Evolutionary conservation across 2,329 filamentous ascomycete genomes (phyloP).

Genomic region (Diaporthe australafricana): DNA sequence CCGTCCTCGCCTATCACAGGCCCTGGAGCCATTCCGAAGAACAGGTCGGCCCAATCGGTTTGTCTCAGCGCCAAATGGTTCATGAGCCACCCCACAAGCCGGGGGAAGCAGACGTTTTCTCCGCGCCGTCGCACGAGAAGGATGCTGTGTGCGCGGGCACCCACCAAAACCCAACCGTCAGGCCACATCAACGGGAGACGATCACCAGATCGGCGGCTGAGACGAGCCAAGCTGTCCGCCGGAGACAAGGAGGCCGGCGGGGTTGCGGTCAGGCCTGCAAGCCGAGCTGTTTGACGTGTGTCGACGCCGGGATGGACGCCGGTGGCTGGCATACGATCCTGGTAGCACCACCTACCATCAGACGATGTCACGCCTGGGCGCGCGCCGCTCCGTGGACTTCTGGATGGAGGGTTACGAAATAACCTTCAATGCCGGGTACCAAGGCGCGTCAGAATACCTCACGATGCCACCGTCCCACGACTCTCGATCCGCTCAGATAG

Average conservation of each 20-base stretch:
- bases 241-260: not conserved
- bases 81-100: not conserved
- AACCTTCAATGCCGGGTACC: not conserved
- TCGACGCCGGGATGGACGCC: not conserved
- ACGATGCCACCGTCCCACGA: not conserved
- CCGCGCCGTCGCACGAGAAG: not conserved
- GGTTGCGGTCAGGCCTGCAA: too few relatives aligned
- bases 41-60: not conserved
- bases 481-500: not conserved
- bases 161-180: not conserved
- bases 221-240: not conserved
- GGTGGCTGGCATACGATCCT: not conserved
- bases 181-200: not conserved
- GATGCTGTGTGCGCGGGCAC: not conserved
- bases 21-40: too few relatives aligned
- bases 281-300: not conserved
- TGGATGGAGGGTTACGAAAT: not conserved
- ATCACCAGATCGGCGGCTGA: not conserved
- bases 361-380: not conserved
- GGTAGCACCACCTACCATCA: not conserved
- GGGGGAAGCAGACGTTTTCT: not conserved
- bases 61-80: not conserved
- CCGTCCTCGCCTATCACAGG: too few relatives aligned
- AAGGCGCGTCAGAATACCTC: not conserved
- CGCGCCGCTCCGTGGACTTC: not conserved